A percentile compares a stretch with the other conserved stretches of the same genome.
These are phyloP conservation scores for Vitellaria paradoxa DNA, from an alignment of 179 eudicot genomes.

Conservation along the genomic window DNA sequence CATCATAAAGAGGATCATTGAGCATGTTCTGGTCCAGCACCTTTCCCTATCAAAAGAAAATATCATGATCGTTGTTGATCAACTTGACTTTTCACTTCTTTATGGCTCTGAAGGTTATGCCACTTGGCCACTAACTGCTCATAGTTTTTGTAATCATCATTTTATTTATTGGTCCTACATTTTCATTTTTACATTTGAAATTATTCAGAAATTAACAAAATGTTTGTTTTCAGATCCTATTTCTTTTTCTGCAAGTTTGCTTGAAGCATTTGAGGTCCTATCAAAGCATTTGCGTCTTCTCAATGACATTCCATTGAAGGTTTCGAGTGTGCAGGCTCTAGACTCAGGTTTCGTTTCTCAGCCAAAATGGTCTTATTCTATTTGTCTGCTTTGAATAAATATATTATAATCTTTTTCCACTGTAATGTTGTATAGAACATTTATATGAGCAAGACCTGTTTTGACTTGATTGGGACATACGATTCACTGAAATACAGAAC, in stretches of 20 bases:
- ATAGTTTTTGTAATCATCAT: neutral
- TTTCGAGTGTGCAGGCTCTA: slow-evolving; percentile 89
- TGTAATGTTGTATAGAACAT: neutral
- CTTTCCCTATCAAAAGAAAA: slow-evolving; percentile 62
- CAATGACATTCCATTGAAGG: slow-evolving; percentile 76
- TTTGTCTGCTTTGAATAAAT: neutral
- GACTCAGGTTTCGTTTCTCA: slow-evolving; percentile 68
- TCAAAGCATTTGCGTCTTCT: slow-evolving; percentile 75
- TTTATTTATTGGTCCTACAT: neutral
- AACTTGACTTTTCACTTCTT: slow-evolving; percentile 82
- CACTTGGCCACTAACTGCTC: slow-evolving; percentile 10
- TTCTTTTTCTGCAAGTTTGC: slow-evolving; percentile 47
- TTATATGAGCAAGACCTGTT: neutral
- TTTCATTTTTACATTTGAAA: neutral
- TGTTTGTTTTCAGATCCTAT: slow-evolving; percentile 57
- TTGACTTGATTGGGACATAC: neutral
- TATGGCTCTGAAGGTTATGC: slow-evolving; percentile 58
- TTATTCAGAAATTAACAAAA: neutral
- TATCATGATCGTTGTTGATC: slow-evolving; percentile 54
- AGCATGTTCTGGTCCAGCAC: slow-evolving; percentile 75
- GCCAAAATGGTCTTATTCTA: slow-evolving; percentile 1
- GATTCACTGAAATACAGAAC: neutral
- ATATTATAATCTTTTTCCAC: slow-evolving; percentile 1
- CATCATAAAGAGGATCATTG: slow-evolving; percentile 66
- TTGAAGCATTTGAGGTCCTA: slow-evolving; percentile 62